Evolutionary conservation across 345 rosid genomes (phyloP).

Genomic region (Camelina neglecta): DNA sequence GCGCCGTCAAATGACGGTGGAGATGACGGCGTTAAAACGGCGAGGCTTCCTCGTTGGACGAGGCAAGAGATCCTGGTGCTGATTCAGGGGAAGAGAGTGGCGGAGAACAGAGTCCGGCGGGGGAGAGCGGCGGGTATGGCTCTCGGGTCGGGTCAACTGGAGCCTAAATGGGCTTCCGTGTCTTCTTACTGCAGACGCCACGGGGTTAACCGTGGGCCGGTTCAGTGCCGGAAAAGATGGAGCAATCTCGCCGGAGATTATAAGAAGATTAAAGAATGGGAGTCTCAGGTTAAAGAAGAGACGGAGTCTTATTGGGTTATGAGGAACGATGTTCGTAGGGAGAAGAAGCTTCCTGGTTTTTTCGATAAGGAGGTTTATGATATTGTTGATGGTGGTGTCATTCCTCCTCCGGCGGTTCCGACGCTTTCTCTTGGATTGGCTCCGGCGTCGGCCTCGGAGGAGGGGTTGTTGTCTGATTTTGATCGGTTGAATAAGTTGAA

Average conservation of each 20-base stretch:
- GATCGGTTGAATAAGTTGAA: constrained; percentile 58
- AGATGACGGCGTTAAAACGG: constrained; percentile 68
- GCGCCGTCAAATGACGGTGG: constrained; percentile 50
- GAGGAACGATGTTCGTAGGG: constrained; percentile 89
- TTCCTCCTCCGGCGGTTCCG: constrained; percentile 39
- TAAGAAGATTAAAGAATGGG: constrained; percentile 98
- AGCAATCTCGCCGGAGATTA: constrained; percentile 96
- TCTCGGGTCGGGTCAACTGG: constrained; percentile 69
- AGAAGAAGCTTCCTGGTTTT: constrained; percentile 88
- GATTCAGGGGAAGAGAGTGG: constrained; percentile 92
- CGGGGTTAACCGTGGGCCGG: constrained; percentile 95
- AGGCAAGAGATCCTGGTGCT: constrained; percentile 93
- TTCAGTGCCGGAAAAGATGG: constrained; percentile 99
- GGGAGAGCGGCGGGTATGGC: constrained; percentile 76
- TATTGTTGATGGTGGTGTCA: constrained; percentile 65
- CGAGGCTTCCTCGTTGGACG: constrained; percentile 97
- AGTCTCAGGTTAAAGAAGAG: constrained; percentile 62
- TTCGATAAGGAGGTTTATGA: constrained; percentile 95
- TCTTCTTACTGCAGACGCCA: constrained; percentile 87
- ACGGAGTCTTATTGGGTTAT: constrained; percentile 94
- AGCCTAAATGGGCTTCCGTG: constrained; percentile 95
- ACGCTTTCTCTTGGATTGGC: constrained; percentile 52
- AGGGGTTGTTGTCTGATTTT: constrained; percentile 71
- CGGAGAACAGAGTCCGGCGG: constrained; percentile 83
- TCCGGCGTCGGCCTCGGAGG: constrained; percentile 49